These are phyloP conservation scores for Leishmania tarentolae DNA, from an alignment of 208 protist species.

Conservation along the genomic window DNA sequence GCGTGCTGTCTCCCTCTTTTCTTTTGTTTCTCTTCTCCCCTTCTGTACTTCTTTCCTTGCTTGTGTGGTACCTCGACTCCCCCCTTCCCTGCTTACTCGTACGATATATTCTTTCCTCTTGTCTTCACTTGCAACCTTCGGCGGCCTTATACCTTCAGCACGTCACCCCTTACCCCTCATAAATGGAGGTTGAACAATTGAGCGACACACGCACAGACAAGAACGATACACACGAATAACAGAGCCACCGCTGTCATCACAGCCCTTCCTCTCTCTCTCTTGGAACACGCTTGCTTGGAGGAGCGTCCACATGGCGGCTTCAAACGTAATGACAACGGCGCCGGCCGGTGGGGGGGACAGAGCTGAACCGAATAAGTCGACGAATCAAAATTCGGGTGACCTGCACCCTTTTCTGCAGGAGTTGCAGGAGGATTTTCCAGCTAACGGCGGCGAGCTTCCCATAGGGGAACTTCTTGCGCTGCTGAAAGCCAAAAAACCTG, in stretches of 20 bases:
- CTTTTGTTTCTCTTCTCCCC: not conserved
- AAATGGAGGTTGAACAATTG: not conserved
- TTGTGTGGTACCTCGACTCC: not conserved
- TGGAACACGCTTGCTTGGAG: not conserved
- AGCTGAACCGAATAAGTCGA: not conserved
- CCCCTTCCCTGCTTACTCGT: not conserved
- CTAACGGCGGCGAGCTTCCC: constrained; percentile 45
- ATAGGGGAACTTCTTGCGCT: constrained; percentile 48
- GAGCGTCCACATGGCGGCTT: not conserved
- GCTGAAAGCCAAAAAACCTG: constrained; percentile 34
- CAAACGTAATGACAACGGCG: not conserved
- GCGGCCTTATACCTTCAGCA: not conserved
- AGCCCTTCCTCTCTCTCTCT: not conserved
- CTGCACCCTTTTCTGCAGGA: constrained; percentile 40
- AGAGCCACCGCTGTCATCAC: not conserved
- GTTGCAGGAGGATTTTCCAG: constrained; percentile 35
- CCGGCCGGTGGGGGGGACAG: not conserved
- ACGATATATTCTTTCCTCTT: not conserved
- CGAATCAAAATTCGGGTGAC: constrained; percentile 58
- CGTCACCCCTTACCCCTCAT: not conserved
- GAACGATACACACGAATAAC: not conserved
- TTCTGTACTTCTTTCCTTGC: not conserved
- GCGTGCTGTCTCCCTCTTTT: not conserved
- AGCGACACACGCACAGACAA: not conserved
- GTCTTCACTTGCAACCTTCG: not conserved